A percentile compares a stretch with the other conserved stretches of the same genome.
These are phyloP conservation scores for Suillus decipiens DNA, from an alignment of 768 basidiomycete species.

Conservation along the genomic window DNA sequence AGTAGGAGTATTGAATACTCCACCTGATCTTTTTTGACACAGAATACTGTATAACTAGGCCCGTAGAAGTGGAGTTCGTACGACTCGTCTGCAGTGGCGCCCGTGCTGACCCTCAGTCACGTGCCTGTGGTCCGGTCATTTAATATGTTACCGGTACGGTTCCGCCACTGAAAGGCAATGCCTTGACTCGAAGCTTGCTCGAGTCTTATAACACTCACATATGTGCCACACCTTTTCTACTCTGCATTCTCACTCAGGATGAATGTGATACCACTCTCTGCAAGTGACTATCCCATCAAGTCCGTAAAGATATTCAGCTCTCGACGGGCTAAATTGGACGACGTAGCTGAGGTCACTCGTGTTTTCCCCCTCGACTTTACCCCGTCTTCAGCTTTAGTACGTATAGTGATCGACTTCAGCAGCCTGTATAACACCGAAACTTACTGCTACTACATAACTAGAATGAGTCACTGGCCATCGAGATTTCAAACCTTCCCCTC, in stretches of 20 bases:
- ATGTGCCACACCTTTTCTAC: background rate
- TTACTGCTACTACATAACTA: slow-evolving; percentile 4
- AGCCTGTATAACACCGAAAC: background rate
- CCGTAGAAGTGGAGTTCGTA: too few species aligned
- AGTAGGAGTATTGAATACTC: too few species aligned
- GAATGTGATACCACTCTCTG: slow-evolving; percentile 4
- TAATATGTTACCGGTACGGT: background rate
- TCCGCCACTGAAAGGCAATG: background rate
- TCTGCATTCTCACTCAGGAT: background rate
- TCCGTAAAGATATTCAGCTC: slow-evolving; percentile 22
- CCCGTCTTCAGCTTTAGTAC: slow-evolving; percentile 14
- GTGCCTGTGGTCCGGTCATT: too few species aligned
- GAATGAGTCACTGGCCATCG: slow-evolving; percentile 18
- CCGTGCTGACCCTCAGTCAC: too few species aligned
- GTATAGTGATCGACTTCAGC: background rate
- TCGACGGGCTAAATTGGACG: too few species aligned
- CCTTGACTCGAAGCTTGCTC: slow-evolving; percentile 3
- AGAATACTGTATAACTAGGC: too few species aligned
- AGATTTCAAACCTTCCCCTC: slow-evolving; percentile 20
- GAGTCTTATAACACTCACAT: background rate
- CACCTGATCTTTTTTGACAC: too few species aligned
- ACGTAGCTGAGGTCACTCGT: slow-evolving; percentile 21
- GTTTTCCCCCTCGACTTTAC: slow-evolving; percentile 19
- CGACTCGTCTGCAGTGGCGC: too few species aligned
- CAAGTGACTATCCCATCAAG: slow-evolving; percentile 18